Conservation (phyloP, 345 rosid genomes). For the rapeseed (Brassica napus) region DNA sequence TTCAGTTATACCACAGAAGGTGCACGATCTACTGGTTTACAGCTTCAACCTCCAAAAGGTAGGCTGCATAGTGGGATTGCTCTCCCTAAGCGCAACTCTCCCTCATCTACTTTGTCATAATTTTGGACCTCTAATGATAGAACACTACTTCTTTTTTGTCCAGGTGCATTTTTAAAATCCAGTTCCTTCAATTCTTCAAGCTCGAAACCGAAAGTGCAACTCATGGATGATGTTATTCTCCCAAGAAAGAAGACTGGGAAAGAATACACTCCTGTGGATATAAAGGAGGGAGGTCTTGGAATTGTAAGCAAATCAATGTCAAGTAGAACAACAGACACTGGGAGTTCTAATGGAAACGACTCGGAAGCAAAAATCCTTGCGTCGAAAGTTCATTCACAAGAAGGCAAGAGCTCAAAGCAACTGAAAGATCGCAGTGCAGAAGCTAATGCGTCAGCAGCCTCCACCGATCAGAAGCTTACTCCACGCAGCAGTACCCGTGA, state of each 20-base stretch:
- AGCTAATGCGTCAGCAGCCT: conserved; percentile 46
- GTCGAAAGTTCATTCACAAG: conserved; percentile 55
- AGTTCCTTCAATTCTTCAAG: conserved; percentile 62
- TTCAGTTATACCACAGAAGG: conserved; percentile 50
- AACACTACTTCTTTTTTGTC: conserved; percentile 23
- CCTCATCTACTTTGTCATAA: neutral
- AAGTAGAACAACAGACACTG: conserved; percentile 57
- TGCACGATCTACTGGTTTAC: conserved; percentile 49
- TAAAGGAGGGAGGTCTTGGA: conserved; percentile 57
- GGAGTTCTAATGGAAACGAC: conserved; percentile 51
- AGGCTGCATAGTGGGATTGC: conserved; percentile 26
- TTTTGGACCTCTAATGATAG: conserved; percentile 17
- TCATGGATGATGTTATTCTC: conserved; percentile 58
- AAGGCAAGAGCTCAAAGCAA: conserved; percentile 57
- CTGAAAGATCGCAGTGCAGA: conserved; percentile 53
- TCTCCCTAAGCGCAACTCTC: conserved; percentile 16
- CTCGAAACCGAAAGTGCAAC: conserved; percentile 68
- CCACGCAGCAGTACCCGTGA: conserved; percentile 59
- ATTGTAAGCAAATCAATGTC: conserved; percentile 69
- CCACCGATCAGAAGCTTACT: conserved; percentile 59
- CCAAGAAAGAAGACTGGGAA: conserved; percentile 57
- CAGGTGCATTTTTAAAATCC: conserved; percentile 77
- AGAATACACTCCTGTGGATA: conserved; percentile 47
- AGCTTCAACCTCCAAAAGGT: conserved; percentile 63
- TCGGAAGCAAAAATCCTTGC: conserved; percentile 58